phyloP scores from a whole-genome alignment of 208 protist genomes.

The Leishmania amazonensis region DNA sequence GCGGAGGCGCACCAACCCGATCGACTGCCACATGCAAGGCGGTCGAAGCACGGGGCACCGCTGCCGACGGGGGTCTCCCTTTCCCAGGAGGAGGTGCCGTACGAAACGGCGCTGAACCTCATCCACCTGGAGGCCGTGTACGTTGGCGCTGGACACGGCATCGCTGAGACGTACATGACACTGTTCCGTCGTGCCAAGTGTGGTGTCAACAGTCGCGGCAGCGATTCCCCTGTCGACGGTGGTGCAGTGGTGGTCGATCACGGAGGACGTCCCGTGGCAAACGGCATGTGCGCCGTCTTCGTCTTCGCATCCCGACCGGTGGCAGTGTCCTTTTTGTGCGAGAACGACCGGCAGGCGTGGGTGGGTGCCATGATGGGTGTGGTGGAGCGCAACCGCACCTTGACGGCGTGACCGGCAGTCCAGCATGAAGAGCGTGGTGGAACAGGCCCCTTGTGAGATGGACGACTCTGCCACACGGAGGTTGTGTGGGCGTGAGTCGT shows the following conservation, averaged over 20 bases:
- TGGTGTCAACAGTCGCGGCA: not conserved
- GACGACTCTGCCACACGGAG: not conserved
- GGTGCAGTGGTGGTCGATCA: constrained; percentile 40
- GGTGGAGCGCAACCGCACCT: constrained; percentile 61
- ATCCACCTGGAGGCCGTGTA: constrained; percentile 45
- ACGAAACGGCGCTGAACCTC: constrained; percentile 49
- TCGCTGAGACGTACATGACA: constrained; percentile 10
- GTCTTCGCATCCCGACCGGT: constrained; percentile 50
- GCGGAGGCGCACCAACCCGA: constrained; percentile 9
- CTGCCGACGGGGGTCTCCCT: constrained; percentile 37
- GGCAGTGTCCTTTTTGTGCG: constrained; percentile 59
- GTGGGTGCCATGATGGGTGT: constrained; percentile 71
- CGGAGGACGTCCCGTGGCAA: constrained; percentile 28
- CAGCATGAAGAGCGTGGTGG: not conserved
- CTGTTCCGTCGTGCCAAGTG: constrained; percentile 14
- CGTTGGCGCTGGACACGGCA: constrained; percentile 34
- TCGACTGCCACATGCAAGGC: not conserved
- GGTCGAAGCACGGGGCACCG: constrained; percentile 10
- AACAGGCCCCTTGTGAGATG: not conserved
- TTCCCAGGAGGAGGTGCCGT: constrained; percentile 28
- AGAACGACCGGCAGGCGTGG: constrained; percentile 68
- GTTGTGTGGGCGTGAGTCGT: not conserved
- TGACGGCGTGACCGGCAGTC: constrained; percentile 10
- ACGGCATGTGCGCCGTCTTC: constrained; percentile 61
- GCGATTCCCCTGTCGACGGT: not conserved